These are phyloP conservation scores for Arthroderma sp. DNA, from an alignment of 2,329 filamentous ascomycete species.

Conservation along the genomic window DNA sequence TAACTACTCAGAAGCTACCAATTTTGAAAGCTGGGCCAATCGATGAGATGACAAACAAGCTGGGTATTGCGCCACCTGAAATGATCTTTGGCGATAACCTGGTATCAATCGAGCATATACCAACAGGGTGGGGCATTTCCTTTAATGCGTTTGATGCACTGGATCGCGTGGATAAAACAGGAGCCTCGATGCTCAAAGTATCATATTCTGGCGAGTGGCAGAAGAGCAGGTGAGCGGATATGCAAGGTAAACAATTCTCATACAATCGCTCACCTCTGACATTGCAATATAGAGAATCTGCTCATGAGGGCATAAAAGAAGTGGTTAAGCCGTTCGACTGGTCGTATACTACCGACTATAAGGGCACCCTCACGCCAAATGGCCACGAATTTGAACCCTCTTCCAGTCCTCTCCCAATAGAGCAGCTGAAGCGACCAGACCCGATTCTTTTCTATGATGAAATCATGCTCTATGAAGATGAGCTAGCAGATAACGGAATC, in stretches of 20 bases:
- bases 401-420: slow-evolving; percentile 60
- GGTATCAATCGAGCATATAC: slow-evolving; percentile 60
- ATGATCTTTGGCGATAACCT: slow-evolving; percentile 99
- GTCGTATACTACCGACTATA: slow-evolving; percentile 88
- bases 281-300: slow-evolving; percentile 50
- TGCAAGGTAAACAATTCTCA: slow-evolving; percentile 14
- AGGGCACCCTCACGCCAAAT: slow-evolving; percentile 45
- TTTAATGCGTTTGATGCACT: slow-evolving; percentile 84
- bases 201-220: slow-evolving; percentile 87
- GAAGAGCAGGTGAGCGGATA: slow-evolving; percentile 42
- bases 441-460: slow-evolving; percentile 96
- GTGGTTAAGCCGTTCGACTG: slow-evolving; percentile 95
- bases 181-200: slow-evolving; percentile 79
- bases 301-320: slow-evolving; percentile 76
- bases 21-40: slow-evolving; percentile 89
- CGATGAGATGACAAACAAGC: slow-evolving; percentile 63
- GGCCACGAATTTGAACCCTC: slow-evolving; percentile 33
- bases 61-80: slow-evolving; percentile 83
- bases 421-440: slow-evolving; percentile 75
- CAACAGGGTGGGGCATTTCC: slow-evolving; percentile 61
- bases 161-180: slow-evolving; percentile 88
- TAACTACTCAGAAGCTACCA: slow-evolving; percentile 77
- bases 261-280: neutral
- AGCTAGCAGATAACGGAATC: slow-evolving; percentile 95
- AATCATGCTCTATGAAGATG: slow-evolving; percentile 91